A percentile compares a stretch with the other conserved stretches of the same genome.
These are phyloP conservation scores for Salix purpurea DNA, from an alignment of 345 rosid species.

Conservation along the genomic window DNA sequence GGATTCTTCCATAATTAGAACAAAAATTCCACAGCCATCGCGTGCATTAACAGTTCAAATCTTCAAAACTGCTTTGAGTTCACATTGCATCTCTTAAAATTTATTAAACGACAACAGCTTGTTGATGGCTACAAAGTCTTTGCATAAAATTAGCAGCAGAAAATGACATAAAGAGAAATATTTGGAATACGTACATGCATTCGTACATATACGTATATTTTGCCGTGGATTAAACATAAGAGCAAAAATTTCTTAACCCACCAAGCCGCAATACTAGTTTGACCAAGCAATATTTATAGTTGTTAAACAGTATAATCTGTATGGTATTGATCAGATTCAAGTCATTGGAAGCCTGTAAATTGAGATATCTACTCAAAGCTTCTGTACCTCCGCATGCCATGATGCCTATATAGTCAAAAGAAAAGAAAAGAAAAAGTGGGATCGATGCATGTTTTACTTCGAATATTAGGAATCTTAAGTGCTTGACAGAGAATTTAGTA, in stretches of 20 bases:
- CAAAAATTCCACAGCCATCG: no score
- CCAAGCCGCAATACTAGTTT: background rate
- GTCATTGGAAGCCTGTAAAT: background rate
- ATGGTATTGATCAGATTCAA: background rate
- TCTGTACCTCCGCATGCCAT: background rate
- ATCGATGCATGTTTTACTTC: background rate
- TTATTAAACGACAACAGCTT: background rate
- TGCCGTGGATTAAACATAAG: no score
- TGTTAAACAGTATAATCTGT: background rate
- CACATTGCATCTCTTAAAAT: background rate
- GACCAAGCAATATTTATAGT: background rate
- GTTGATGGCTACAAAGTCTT: background rate
- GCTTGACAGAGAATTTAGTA: background rate
- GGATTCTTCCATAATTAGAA: no score
- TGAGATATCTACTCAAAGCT: background rate
- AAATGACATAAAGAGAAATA: background rate
- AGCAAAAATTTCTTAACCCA: no score
- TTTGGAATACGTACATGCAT: no score
- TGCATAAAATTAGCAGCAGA: background rate
- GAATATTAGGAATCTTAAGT: background rate
- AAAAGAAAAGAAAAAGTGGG: background rate
- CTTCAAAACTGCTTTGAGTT: background rate
- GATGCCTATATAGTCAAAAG: background rate
- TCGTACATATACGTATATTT: no score
- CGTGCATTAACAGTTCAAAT: background rate